These are phyloP conservation scores for Candida nemodendra DNA, from an alignment of 805 yeast genomes.

Conservation along the genomic window DNA sequence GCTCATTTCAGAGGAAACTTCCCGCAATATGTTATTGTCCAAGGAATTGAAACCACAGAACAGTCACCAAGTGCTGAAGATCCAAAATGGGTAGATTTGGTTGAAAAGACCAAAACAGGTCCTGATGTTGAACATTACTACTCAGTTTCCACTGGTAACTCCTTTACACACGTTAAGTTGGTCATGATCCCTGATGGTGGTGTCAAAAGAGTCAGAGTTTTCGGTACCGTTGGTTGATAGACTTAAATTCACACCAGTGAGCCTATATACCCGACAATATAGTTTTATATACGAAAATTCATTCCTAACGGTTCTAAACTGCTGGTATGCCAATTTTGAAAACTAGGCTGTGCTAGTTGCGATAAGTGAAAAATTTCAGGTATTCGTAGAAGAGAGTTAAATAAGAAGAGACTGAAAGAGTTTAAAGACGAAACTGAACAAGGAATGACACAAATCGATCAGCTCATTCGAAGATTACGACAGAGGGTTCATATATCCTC, in stretches of 20 bases:
- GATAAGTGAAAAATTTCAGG: too few species aligned
- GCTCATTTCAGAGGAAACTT: constrained; percentile 94
- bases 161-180: constrained; percentile 68
- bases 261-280: too few species aligned
- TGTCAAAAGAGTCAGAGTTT: constrained; percentile 83
- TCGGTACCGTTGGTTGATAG: constrained; percentile 47
- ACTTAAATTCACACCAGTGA: constrained; percentile 2
- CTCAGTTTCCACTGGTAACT: constrained; percentile 30
- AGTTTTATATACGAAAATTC: too few species aligned
- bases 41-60: constrained; percentile 46
- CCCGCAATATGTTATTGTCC: constrained; percentile 77
- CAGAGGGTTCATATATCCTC: constrained; percentile 31
- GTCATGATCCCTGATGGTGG: constrained; percentile 97
- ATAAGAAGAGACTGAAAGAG: too few species aligned
- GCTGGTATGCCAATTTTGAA: too few species aligned
- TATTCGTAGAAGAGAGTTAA: too few species aligned
- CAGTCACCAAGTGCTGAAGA: constrained; percentile 42
- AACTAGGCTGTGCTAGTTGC: too few species aligned
- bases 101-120: constrained; percentile 68
- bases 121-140: constrained; percentile 80
- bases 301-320: too few species aligned
- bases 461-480: constrained; percentile 21
- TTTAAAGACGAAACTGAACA: too few species aligned
- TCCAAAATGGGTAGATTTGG: constrained; percentile 60
- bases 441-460: constrained; percentile 28